Percentiles rank a stretch among this genome's conserved stretches.
These are phyloP conservation scores for Asterella californica DNA, from an alignment of 225 moss, liverwort and hornwort species.

Conservation along the genomic window DNA sequence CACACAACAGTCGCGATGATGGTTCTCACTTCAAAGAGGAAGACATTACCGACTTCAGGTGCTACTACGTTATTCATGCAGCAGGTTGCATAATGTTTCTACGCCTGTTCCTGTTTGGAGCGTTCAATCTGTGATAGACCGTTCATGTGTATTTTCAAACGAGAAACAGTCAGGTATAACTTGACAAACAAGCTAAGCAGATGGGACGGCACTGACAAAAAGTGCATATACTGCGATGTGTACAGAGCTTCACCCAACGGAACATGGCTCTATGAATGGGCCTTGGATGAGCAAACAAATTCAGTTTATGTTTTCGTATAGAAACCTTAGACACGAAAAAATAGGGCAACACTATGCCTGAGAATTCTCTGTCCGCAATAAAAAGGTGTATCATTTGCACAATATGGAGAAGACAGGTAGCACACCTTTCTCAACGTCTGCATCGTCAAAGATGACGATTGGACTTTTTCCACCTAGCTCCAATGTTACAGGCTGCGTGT, in stretches of 20 bases:
- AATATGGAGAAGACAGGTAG: not conserved
- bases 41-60: too few species aligned
- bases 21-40: too few species aligned
- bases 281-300: not conserved
- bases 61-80: too few species aligned
- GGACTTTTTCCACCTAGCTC: constrained; percentile 99
- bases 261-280: not conserved
- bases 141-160: not conserved
- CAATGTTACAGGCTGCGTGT: constrained; percentile 80
- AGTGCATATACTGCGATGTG: not conserved
- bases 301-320: not conserved
- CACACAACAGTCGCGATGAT: not conserved
- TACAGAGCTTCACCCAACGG: not conserved
- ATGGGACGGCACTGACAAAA: not conserved
- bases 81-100: too few species aligned
- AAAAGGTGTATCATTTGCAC: not conserved
- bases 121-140: too few species aligned
- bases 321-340: not conserved
- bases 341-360: not conserved
- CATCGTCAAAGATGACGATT: constrained; percentile 84
- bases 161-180: not conserved
- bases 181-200: not conserved
- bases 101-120: too few species aligned
- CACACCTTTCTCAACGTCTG: constrained; percentile 74
- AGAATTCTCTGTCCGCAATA: not conserved